These are phyloP conservation scores for Carex kokanica DNA, from an alignment of 176 grass and related monocot genomes.

Conservation along the genomic window DNA sequence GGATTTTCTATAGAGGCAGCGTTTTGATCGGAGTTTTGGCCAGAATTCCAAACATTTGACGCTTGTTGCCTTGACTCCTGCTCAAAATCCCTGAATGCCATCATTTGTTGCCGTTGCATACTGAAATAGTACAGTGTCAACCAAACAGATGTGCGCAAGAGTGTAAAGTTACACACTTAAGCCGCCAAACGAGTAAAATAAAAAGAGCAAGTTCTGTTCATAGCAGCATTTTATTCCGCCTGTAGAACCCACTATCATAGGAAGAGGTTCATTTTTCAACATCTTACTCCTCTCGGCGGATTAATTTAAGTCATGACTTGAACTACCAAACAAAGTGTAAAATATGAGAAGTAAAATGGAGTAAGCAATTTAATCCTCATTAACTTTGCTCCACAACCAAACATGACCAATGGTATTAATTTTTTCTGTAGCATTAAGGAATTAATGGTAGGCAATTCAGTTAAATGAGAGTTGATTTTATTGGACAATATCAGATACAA, in stretches of 20 bases:
- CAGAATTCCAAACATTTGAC: constrained; percentile 80
- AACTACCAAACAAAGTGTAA: no score
- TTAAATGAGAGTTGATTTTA: neutral
- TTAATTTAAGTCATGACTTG: no score
- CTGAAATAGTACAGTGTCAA: constrained; percentile 35
- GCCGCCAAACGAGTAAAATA: no score
- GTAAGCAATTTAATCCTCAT: no score
- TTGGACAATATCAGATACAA: neutral
- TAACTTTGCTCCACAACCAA: no score
- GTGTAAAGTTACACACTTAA: neutral
- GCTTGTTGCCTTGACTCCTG: constrained; percentile 63
- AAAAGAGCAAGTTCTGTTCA: no score
- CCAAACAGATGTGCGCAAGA: neutral
- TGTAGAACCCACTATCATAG: no score
- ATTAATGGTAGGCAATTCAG: neutral
- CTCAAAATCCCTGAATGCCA: constrained; percentile 83
- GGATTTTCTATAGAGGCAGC: constrained; percentile 43
- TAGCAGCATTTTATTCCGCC: no score
- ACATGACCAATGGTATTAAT: no score
- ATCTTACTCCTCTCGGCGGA: no score
- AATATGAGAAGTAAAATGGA: no score
- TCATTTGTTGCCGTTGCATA: constrained; percentile 40
- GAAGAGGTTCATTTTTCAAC: no score
- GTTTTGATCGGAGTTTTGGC: constrained; percentile 4
- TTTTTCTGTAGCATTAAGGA: neutral